Base-by-base conservation (phyloP, 2,329 filamentous ascomycete species). In the Talaromyces sp. region DNA sequence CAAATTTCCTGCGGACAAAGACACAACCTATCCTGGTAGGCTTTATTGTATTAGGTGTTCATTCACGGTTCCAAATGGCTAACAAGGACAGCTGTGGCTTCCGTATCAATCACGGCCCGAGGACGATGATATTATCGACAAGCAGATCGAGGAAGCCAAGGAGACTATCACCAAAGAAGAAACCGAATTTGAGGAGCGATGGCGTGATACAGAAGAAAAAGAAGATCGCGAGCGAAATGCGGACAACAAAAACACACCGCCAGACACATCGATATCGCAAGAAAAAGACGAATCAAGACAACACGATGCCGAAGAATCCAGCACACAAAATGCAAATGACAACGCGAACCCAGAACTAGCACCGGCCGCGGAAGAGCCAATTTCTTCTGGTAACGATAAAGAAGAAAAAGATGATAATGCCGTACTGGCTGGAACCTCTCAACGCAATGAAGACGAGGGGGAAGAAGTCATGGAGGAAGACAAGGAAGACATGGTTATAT, bases 401-500 rank as follows among this genome's bases (percentile, higher is more conserved):
- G 61, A 59, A 25, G 64, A 67, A 61, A 62, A 69, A 65, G 69
- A 70, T 70, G 71, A 74, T 64, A 67, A 75, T 75, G 73, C 79
- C 68, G 67, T 70, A 58, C 64, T 69, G 63, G 59, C 65, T 67
- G 60, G 63, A 61, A 71, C 70, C 62, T 65, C 60, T 63, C 65
- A 71, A 39, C 61, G 81, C 62, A 72, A 83, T 67, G 83, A 89
- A 63, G 89, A 93, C 69, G 87, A 92, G 64, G 83, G 84, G 57
- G 89, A 86, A 58, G 90, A 93, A 70, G 88, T 93, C 61, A 82
- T 96, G 66, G 87, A 95, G 59, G 90, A 92, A 74, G 90, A 89
- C 59, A 91, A 92, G 63, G 92, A 97, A 78, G 92, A 96, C 70
- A 92, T 89, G 68, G 91, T 96, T 58, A 93, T 96, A 63, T 96